phyloP scores from a whole-genome alignment of 768 basidiomycete species.

The Lactarius akahatsu region DNA sequence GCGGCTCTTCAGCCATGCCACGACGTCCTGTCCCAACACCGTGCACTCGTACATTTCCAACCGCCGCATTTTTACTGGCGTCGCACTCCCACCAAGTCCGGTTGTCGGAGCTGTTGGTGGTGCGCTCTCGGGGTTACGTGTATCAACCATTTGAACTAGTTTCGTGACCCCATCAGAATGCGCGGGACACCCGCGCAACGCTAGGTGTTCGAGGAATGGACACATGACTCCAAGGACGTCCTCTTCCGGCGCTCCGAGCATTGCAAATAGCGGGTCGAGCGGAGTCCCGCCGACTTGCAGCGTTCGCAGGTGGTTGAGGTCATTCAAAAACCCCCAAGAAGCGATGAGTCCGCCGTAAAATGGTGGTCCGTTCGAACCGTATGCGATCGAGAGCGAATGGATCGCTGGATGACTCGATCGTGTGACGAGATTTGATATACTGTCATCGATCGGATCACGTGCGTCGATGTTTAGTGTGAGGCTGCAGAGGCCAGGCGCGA shows the following conservation, averaged over 20 bases:
- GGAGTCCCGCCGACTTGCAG: constrained; percentile 65
- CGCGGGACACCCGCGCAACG: constrained; percentile 62
- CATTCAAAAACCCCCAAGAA: constrained; percentile 65
- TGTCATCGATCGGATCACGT: constrained; percentile 73
- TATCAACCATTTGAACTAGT: constrained; percentile 70
- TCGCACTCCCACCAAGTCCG: constrained; percentile 46
- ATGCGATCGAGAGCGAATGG: constrained; percentile 60
- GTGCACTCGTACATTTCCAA: constrained; percentile 70
- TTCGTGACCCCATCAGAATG: constrained; percentile 64
- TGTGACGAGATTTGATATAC: constrained; percentile 57
- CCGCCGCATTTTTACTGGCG: constrained; percentile 51
- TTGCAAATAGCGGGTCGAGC: constrained; percentile 59
- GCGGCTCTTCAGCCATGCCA: constrained; percentile 62
- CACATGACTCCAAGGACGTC: constrained; percentile 60
- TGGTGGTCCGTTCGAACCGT: constrained; percentile 42
- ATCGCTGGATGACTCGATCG: constrained; percentile 61
- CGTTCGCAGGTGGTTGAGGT: constrained; percentile 56
- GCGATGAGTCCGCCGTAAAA: constrained; percentile 61
- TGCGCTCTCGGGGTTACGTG: constrained; percentile 58
- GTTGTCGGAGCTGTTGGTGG: constrained; percentile 35
- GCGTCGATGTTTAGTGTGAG: constrained; percentile 70
- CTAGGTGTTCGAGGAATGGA: constrained; percentile 58
- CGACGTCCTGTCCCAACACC: constrained; percentile 63
- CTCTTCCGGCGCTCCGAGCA: constrained; percentile 60
- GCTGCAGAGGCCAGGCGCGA: constrained; percentile 55